These are phyloP conservation scores for Xylaria sp. DNA, from an alignment of 2,329 filamentous ascomycete genomes.

Conservation along the genomic window DNA sequence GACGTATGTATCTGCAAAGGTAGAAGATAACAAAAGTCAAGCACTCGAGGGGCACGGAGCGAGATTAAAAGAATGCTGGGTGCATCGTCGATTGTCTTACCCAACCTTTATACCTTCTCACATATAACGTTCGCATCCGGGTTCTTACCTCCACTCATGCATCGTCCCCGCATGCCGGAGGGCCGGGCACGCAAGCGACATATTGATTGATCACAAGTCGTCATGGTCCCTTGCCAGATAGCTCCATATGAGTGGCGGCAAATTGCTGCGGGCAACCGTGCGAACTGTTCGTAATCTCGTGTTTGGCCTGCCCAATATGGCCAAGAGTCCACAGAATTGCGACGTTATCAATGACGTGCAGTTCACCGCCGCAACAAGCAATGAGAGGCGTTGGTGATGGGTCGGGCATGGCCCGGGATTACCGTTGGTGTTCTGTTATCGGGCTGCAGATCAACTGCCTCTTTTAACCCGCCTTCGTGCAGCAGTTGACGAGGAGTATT, in stretches of 20 bases:
- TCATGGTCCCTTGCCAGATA: not conserved
- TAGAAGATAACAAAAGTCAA: not conserved
- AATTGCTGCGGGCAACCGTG: slow-evolving; percentile 6
- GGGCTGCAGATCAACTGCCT: slow-evolving; percentile 10
- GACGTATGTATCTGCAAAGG: not conserved
- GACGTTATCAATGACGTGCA: slow-evolving; percentile 24
- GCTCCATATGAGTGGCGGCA: not conserved
- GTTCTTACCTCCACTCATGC: slow-evolving; percentile 14
- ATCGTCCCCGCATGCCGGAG: slow-evolving; percentile 1
- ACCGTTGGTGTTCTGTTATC: slow-evolving; percentile 9
- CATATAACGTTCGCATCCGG: slow-evolving; percentile 18
- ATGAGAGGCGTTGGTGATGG: slow-evolving; percentile 3
- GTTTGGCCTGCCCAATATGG: slow-evolving; percentile 28
- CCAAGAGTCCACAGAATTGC: slow-evolving; percentile 5
- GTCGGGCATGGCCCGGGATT: slow-evolving; percentile 25
- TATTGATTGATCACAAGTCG: not conserved
- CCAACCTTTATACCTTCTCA: slow-evolving; percentile 7
- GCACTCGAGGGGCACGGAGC: not conserved
- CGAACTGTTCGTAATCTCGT: not conserved
- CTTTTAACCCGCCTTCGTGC: slow-evolving; percentile 13
- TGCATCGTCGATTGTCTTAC: not conserved
- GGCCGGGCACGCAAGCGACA: not conserved
- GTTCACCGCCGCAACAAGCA: slow-evolving; percentile 1
- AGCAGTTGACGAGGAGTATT: slow-evolving; percentile 13
- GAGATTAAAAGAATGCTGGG: not conserved